Evolutionary conservation across 495 filamentous ascomycete species (phyloP).

Genomic region (Aspergillus ellipticus): DNA sequence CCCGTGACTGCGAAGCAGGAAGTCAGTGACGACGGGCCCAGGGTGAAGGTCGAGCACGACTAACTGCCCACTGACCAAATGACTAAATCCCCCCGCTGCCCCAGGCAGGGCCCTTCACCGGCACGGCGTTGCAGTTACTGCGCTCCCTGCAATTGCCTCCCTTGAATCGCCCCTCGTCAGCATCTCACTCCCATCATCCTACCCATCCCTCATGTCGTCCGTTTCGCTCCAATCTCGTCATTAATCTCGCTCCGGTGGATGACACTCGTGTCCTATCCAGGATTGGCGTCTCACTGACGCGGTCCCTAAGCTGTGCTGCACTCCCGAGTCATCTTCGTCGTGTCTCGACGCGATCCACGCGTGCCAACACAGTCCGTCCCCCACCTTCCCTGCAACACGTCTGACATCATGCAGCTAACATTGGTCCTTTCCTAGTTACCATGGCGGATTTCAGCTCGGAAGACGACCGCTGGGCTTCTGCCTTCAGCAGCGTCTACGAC

Average conservation of each 20-base stretch:
- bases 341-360: no score
- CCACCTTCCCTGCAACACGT: background rate
- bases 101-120: constrained; percentile 1
- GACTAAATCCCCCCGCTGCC: background rate
- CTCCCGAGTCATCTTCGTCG: no score
- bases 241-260: background rate
- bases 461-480: background rate
- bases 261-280: no score
- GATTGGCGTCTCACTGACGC: no score
- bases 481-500: background rate
- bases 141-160: no score
- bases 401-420: background rate
- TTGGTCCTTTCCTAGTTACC: background rate
- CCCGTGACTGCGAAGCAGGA: constrained; percentile 48
- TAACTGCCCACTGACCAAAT: no score
- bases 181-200: background rate
- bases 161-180: no score
- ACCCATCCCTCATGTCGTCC: background rate
- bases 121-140: no score
- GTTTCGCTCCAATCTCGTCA: no score
- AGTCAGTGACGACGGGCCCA: constrained; percentile 30
- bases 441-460: background rate
- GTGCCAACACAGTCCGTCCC: background rate
- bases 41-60: constrained; percentile 30
- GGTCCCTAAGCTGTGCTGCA: no score